Conservation (phyloP, 495 filamentous ascomycete species). For the Penicillium macrosclerotiorum region DNA sequence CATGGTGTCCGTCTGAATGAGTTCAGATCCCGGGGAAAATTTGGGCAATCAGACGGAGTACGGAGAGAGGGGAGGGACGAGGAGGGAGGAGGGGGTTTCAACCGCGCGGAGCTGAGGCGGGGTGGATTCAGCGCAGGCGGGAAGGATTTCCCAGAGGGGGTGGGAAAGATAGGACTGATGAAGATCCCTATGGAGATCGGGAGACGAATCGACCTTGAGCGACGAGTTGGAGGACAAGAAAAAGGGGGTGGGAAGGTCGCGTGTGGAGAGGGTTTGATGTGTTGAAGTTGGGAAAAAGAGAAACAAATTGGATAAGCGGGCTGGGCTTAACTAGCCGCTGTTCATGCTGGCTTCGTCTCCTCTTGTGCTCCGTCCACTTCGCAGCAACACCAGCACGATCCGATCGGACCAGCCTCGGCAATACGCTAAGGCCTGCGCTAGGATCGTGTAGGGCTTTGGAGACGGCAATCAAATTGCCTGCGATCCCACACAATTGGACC, state of each 20-base stretch:
- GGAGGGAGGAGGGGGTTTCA: not conserved
- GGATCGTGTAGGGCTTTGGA: no score
- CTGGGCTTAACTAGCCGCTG: conserved; percentile 14
- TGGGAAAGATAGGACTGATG: conserved; percentile 4
- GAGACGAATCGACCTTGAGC: not conserved
- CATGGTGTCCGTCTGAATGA: conserved; percentile 29
- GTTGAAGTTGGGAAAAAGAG: conserved; percentile 25
- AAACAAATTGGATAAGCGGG: conserved; percentile 30
- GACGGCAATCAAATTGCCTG: no score
- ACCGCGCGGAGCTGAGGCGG: conserved; percentile 23
- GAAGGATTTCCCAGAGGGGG: conserved; percentile 16
- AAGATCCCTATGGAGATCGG: not conserved
- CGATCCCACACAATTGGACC: no score
- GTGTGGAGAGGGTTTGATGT: conserved; percentile 5
- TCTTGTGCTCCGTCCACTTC: no score
- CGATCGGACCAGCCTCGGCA: no score
- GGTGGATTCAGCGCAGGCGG: conserved; percentile 15
- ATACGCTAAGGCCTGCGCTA: no score
- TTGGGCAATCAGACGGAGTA: conserved; percentile 15
- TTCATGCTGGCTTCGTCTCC: no score
- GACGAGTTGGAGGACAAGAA: not conserved
- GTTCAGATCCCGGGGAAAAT: not conserved
- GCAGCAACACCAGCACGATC: no score
- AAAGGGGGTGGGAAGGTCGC: conserved; percentile 10
- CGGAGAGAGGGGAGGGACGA: conserved; percentile 9